Percentiles rank a stretch among this genome's conserved stretches.
Conservation (phyloP, 2,329 filamentous ascomycete species). For the Tolypocladium tundrense region DNA sequence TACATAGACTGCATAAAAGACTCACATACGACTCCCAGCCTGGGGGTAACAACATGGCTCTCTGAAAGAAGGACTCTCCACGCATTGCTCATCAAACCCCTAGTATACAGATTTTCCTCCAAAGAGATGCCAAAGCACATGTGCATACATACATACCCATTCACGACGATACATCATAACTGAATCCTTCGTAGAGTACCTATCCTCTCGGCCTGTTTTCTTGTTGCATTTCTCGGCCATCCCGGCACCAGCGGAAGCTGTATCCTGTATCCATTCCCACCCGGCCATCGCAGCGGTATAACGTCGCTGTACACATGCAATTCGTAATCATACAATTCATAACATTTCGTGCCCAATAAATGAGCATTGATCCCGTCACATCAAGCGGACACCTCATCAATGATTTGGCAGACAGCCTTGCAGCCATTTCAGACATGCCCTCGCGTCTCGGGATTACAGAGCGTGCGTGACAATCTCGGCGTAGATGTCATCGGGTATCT, state of each 20-base stretch:
- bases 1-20: background rate
- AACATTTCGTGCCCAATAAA: background rate
- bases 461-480: slow-evolving; percentile 83
- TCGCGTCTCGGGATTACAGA: slow-evolving; percentile 33
- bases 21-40: background rate
- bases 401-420: background rate
- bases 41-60: background rate
- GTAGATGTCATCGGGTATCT: slow-evolving; percentile 86
- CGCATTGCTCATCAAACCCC: background rate
- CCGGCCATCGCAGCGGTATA: background rate
- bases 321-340: slow-evolving; percentile 4
- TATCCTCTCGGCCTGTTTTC: background rate
- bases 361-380: background rate
- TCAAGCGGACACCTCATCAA: background rate
- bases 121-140: background rate
- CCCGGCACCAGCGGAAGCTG: background rate
- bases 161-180: background rate
- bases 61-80: background rate
- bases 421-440: too few species aligned
- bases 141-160: background rate
- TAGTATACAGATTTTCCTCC: background rate
- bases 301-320: background rate
- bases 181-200: background rate
- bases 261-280: background rate
- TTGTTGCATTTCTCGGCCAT: background rate